These are phyloP conservation scores for Colletotrichum sp. DNA, from an alignment of 2,329 filamentous ascomycete genomes.

Conservation along the genomic window DNA sequence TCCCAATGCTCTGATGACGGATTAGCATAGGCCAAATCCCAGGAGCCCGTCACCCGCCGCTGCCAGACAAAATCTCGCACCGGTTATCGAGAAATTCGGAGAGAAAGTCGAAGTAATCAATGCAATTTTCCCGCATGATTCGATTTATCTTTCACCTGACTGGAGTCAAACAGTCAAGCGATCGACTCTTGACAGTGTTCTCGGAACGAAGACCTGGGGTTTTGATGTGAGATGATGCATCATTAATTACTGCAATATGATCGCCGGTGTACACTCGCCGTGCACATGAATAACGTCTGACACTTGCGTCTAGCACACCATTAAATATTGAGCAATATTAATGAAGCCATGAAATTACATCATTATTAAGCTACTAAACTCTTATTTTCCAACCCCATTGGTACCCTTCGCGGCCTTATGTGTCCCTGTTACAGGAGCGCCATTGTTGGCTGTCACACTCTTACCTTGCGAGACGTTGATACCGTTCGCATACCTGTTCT, in stretches of 20 bases:
- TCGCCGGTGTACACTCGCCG: background rate
- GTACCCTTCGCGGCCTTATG: background rate
- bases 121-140: too few relatives aligned
- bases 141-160: background rate
- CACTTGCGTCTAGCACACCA: too few relatives aligned
- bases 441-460: background rate
- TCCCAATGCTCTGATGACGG: background rate
- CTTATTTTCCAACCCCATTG: background rate
- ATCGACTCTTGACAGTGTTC: background rate
- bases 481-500: constrained; percentile 55
- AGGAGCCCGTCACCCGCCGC: background rate
- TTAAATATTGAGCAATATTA: too few relatives aligned
- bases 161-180: background rate
- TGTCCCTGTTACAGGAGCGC: background rate
- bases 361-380: background rate
- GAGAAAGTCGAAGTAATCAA: background rate
- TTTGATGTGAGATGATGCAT: background rate
- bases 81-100: rapidly evolving
- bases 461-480: constrained; percentile 28
- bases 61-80: background rate
- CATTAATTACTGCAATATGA: background rate
- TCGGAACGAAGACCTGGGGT: background rate
- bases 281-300: background rate
- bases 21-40: background rate
- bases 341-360: background rate